A percentile compares a stretch with the other conserved stretches of the same genome.
phyloP scores from a whole-genome alignment of 2,329 filamentous ascomycete species.

The Fusarium illudens region DNA sequence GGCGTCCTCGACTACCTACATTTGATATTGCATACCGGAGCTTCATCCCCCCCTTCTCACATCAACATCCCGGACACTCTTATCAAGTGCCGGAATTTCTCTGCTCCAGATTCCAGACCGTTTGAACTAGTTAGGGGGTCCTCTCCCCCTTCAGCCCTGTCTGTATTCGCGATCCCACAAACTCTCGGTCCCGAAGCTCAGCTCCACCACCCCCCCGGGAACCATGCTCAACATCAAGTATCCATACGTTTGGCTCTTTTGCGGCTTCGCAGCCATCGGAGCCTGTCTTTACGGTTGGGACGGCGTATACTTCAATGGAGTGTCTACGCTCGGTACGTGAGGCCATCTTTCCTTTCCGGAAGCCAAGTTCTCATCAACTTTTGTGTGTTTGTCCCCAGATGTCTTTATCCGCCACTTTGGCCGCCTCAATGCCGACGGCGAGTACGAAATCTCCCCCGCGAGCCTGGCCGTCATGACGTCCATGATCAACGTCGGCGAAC shows the following conservation, averaged over 20 bases:
- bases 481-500: constrained; percentile 52
- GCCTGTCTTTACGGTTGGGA: constrained; percentile 51
- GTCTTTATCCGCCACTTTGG: constrained; percentile 49
- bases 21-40: not conserved
- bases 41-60: not conserved
- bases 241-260: constrained; percentile 45
- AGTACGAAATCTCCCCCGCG: constrained; percentile 41
- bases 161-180: constrained; percentile 5
- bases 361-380: not conserved
- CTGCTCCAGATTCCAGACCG: not conserved
- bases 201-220: not conserved
- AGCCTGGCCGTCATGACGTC: constrained; percentile 46
- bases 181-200: not conserved
- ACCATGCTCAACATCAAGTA: constrained; percentile 39
- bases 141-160: constrained; percentile 19
- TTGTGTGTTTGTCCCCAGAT: no score
- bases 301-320: constrained; percentile 48
- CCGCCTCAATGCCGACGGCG: constrained; percentile 37
- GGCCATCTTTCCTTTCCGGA: no score
- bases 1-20: no score
- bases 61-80: not conserved
- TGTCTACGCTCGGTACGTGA: constrained; percentile 44
- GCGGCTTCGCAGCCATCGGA: constrained; percentile 48
- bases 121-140: not conserved
- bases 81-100: not conserved